A percentile compares a stretch with the other conserved stretches of the same genome.
Evolutionary conservation across 2,329 filamentous ascomycete genomes (phyloP).

Genomic region (Fusarium subglutinans): DNA sequence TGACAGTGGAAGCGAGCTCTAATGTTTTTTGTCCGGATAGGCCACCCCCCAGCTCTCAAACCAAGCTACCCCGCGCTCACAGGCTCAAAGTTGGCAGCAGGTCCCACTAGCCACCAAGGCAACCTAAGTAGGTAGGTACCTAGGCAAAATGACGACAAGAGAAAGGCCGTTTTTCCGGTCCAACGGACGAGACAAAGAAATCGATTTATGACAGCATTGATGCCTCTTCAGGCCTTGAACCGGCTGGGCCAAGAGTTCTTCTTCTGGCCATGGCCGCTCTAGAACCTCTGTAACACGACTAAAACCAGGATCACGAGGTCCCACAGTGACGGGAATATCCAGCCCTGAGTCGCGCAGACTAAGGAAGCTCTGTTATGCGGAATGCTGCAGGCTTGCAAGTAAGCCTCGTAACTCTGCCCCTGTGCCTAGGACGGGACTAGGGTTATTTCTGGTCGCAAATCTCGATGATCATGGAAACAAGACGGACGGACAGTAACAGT

Average conservation of each 20-base stretch:
- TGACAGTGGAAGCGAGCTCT: neutral
- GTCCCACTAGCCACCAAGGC: constrained; percentile 16
- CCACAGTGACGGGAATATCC: constrained; percentile 30
- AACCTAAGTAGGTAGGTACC: neutral
- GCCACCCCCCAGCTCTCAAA: constrained; percentile 6
- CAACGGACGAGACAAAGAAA: constrained; percentile 7
- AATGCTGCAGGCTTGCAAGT: neutral
- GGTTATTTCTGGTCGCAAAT: constrained; percentile 11
- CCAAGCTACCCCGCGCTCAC: constrained; percentile 24
- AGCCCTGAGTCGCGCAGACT: neutral
- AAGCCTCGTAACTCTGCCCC: constrained; percentile 15
- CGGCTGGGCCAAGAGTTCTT: neutral
- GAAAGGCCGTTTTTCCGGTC: constrained; percentile 15
- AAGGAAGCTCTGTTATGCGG: neutral
- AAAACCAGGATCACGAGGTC: constrained; percentile 30
- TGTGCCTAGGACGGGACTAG: constrained; percentile 4
- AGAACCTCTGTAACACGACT: constrained; percentile 18
- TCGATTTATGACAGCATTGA: constrained; percentile 12
- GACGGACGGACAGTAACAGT: neutral
- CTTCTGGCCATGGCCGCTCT: constrained; percentile 17
- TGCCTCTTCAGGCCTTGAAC: neutral
- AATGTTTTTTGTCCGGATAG: constrained; percentile 1
- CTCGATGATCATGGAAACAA: constrained; percentile 33
- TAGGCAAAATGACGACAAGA: constrained; percentile 27
- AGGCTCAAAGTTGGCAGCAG: constrained; percentile 26